A percentile compares a stretch with the other conserved stretches of the same genome.
Evolutionary conservation across 164 flowering plant genomes (phyloP).

Genomic region (Taxillus chinensis): DNA sequence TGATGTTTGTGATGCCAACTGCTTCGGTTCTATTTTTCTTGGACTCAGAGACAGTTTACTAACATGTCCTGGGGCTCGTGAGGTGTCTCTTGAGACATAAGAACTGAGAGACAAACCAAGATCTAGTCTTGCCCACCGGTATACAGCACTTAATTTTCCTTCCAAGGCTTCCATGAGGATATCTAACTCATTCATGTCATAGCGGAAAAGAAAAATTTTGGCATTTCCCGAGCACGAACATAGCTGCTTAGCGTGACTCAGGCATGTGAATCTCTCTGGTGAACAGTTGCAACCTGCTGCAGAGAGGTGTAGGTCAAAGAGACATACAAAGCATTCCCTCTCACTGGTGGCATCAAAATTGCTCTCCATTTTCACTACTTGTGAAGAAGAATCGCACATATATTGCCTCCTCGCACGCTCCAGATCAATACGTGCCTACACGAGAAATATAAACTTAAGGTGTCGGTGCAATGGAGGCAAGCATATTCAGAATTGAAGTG

Average conservation of each 20-base stretch:
- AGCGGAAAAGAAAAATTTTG: constrained; percentile 1
- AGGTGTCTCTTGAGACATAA: background rate
- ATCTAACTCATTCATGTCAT: background rate
- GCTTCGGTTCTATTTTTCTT: constrained; percentile 11
- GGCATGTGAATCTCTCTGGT: constrained; percentile 1
- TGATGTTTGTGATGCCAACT: constrained; percentile 7
- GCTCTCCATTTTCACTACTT: constrained; percentile 1
- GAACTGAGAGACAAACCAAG: constrained; percentile 2
- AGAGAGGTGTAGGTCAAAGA: constrained; percentile 4
- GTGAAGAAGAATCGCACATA: constrained; percentile 1
- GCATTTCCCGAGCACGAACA: background rate
- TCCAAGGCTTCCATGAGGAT: constrained; percentile 5
- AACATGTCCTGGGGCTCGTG: constrained; percentile 2
- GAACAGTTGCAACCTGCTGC: constrained; percentile 5
- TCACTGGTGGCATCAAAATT: constrained; percentile 3
- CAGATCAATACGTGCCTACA: constrained; percentile 1
- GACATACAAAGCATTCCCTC: constrained; percentile 3
- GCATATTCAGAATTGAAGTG: background rate
- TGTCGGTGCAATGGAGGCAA: background rate
- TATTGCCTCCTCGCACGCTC: background rate
- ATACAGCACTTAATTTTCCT: constrained; percentile 3
- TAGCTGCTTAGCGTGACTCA: background rate
- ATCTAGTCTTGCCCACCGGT: constrained; percentile 5
- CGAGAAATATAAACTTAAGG: background rate
- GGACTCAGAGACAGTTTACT: constrained; percentile 16